Conservation (phyloP, 2,329 filamentous ascomycete genomes). For the Stachybotrys elegans region DNA sequence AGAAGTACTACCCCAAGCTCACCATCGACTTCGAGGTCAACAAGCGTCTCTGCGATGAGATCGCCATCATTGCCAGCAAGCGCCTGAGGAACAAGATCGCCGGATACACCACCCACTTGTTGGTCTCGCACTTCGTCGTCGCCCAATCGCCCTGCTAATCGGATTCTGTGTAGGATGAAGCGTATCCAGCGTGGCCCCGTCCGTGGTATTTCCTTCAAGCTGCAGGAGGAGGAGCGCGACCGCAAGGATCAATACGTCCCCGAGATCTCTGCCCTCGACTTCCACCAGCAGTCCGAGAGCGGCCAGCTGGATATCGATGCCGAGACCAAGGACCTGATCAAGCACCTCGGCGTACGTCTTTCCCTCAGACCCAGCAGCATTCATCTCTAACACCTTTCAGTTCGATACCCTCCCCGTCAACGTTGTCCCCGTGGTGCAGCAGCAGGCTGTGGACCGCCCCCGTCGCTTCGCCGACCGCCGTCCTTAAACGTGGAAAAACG, state of each 20-base stretch:
- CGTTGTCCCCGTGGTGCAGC: constrained; percentile 84
- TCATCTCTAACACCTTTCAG: constrained; percentile 44
- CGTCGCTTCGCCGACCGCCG: constrained; percentile 70
- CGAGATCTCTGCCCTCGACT: constrained; percentile 97
- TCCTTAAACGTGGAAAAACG: constrained; percentile 27
- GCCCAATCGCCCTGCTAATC: neutral
- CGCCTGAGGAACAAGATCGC: constrained; percentile 99
- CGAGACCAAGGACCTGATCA: constrained; percentile 98
- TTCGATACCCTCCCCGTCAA: constrained; percentile 98
- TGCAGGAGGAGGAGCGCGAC: constrained; percentile 99
- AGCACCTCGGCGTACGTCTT: constrained; percentile 91
- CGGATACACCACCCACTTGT: constrained; percentile 90
- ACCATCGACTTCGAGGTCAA: constrained; percentile 99
- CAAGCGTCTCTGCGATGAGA: constrained; percentile 99
- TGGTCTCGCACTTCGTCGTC: neutral
- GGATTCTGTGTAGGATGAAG: constrained; percentile 67
- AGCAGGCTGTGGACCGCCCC: constrained; percentile 76
- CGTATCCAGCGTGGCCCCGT: constrained; percentile 99
- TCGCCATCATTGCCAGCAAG: constrained; percentile 99
- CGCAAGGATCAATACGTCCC: constrained; percentile 99
- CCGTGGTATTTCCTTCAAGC: constrained; percentile 99
- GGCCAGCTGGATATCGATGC: constrained; percentile 91
- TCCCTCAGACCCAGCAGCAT: neutral
- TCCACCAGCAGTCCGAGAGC: constrained; percentile 87
- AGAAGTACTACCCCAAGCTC: constrained; percentile 95